Conservation (phyloP, 2,329 filamentous ascomycete genomes). For the Calonectria fujianensis region DNA sequence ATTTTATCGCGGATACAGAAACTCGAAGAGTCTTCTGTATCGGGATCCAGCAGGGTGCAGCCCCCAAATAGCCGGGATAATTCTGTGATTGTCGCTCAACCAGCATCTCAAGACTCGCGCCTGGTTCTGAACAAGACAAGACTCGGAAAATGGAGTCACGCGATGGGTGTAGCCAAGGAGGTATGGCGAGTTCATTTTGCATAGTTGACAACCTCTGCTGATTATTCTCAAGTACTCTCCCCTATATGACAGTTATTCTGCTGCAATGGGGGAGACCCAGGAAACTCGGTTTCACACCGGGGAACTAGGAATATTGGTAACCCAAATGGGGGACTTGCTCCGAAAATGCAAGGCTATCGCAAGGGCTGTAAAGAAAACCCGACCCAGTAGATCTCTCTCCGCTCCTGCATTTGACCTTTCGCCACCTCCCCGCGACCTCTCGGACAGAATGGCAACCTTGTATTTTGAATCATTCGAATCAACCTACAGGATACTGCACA, state of each 20-base stretch:
- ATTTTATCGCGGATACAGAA: not conserved
- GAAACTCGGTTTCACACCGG: not conserved
- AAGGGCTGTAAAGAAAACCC: constrained; percentile 22
- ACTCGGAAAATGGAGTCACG: constrained; percentile 6
- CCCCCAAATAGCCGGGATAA: not conserved
- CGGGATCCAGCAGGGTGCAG: not conserved
- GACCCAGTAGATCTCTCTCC: constrained; percentile 19
- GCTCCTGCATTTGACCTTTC: not conserved
- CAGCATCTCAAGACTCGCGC: not conserved
- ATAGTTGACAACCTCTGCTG: not conserved
- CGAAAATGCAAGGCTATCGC: constrained; percentile 23
- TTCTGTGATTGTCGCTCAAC: not conserved
- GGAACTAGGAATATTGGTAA: constrained; percentile 8
- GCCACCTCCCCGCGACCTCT: constrained; percentile 56
- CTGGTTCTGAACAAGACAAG: constrained; percentile 10
- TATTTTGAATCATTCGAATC: constrained; percentile 72
- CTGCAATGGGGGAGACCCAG: not conserved
- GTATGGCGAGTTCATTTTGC: not conserved
- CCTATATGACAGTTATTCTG: constrained; percentile 12
- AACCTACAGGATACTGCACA: constrained; percentile 71
- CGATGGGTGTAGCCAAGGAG: not conserved
- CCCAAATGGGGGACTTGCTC: constrained; percentile 12
- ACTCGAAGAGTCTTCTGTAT: not conserved
- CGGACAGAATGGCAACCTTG: constrained; percentile 64
- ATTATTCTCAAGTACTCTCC: not conserved